Evolutionary conservation across 495 filamentous ascomycete genomes (phyloP).

Genomic region (Podospora pseudocomata): DNA sequence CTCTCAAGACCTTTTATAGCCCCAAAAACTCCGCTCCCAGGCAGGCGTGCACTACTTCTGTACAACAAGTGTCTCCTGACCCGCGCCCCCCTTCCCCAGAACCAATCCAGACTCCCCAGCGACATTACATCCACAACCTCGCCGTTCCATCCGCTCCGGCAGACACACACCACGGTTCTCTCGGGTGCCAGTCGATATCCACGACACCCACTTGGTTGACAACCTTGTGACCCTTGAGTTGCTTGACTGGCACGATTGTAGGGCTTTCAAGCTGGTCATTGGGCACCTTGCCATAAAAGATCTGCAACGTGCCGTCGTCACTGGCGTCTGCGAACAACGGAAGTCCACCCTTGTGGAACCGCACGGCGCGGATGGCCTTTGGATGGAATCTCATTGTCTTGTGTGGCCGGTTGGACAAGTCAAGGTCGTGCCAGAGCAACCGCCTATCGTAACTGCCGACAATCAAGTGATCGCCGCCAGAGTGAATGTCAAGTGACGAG

Average conservation of each 20-base stretch:
- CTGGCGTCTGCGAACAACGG: slow-evolving; percentile 90
- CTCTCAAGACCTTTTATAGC: slow-evolving; percentile 4
- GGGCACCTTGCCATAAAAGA: slow-evolving; percentile 95
- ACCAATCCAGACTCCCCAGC: neutral
- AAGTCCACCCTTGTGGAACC: slow-evolving; percentile 76
- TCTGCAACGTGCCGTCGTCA: slow-evolving; percentile 90
- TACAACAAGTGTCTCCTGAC: slow-evolving; percentile 11
- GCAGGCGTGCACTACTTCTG: slow-evolving; percentile 5
- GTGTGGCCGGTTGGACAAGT: slow-evolving; percentile 83
- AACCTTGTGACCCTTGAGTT: slow-evolving; percentile 84
- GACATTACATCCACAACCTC: slow-evolving; percentile 44
- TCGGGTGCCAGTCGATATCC: slow-evolving; percentile 92
- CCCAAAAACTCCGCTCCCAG: neutral
- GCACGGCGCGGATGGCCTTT: slow-evolving; percentile 83
- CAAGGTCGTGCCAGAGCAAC: slow-evolving; percentile 94
- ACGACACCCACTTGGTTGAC: slow-evolving; percentile 78
- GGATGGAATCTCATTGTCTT: slow-evolving; percentile 92
- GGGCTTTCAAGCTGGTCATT: slow-evolving; percentile 93
- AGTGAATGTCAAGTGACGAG: slow-evolving; percentile 87
- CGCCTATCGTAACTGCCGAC: slow-evolving; percentile 91
- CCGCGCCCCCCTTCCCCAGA: no score
- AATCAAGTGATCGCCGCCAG: slow-evolving; percentile 87
- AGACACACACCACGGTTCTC: slow-evolving; percentile 88
- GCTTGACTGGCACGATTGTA: slow-evolving; percentile 91
- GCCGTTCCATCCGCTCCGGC: slow-evolving; percentile 87